Base-by-base conservation (phyloP, 1,139 yeast genomes). In the Taphrina flavorubra region DNA sequence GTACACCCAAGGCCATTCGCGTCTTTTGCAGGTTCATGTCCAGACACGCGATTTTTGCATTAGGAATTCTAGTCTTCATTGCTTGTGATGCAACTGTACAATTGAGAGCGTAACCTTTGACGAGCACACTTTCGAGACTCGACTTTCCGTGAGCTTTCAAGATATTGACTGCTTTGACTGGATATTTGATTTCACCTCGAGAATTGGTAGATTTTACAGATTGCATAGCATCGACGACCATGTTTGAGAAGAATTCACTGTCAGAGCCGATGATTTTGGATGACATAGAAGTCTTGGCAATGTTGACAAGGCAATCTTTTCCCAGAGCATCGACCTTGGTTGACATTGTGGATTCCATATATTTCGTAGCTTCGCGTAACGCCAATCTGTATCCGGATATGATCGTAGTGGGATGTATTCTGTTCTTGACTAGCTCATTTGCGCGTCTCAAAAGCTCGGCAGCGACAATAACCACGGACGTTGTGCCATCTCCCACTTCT, bases 41-140 rank as follows among this genome's bases (percentile, higher is more conserved):
- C 76, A 95, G 83, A 74, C 94, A 88, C 4, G 99, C 99, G 76
- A 95, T 91, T 77, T 88, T 90, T 65, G 96, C 96, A 73, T 84
- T 83, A 65, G 82, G 79, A 65, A 95, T 81, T 63, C 84, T 82
- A 75, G 90, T 91, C 73, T 86, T 83, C 99, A 95, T 95, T 25
- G 98, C 98, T 80, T 94, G 98, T 13, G 97, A 90, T 1, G 98
- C 99, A 72, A 94, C 92, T 0, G 99, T 94, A 81, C 98, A 92
- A 81, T 95, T 95, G 74, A 95, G 83, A 1, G 99, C 99, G 77
- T 95, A 95, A 37, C 99, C 99, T 76, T 91, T 85, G 58, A 95
- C 92, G 69, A 94, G 82, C 71, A 90, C 81, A 46, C 97, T 90
- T 80, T 95, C 99, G 4, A 83, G 83, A 1, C 97, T 84, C 8